phyloP scores from a whole-genome alignment of 352 stramenopile species.

The Lagenidium giganteum region DNA sequence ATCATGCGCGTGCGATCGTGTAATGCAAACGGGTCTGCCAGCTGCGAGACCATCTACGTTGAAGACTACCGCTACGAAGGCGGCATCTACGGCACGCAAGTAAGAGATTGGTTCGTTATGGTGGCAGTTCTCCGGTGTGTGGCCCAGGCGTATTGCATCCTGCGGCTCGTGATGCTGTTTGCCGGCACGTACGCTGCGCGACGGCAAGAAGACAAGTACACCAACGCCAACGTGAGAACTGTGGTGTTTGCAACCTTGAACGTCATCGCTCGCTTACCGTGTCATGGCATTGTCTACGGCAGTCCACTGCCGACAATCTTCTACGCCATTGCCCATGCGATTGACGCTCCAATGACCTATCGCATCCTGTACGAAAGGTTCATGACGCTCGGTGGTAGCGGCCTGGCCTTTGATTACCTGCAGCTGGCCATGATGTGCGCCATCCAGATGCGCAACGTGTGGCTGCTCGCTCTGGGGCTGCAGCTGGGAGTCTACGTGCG shows the following conservation, averaged over 20 bases:
- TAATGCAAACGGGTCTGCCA: too few relatives aligned
- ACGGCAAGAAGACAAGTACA: too few relatives aligned
- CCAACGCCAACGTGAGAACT: too few relatives aligned
- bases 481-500: too few relatives aligned
- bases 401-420: conserved; percentile 17
- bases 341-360: conserved; percentile 38
- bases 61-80: conserved; percentile 42
- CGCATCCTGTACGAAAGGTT: conserved; percentile 23
- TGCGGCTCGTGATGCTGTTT: conserved; percentile 24
- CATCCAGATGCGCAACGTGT: conserved; percentile 45
- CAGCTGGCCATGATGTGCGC: conserved; percentile 24
- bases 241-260: too few relatives aligned
- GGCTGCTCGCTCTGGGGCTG: too few relatives aligned
- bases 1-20: too few relatives aligned
- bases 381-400: conserved; percentile 19
- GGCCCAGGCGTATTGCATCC: conserved; percentile 34
- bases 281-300: conserved; percentile 45
- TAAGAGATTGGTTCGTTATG: conserved; percentile 22
- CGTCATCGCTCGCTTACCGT: too few relatives aligned
- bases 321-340: conserved; percentile 38
- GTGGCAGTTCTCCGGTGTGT: conserved; percentile 19
- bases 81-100: conserved; percentile 15
- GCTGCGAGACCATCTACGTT: conserved; percentile 29
- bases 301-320: conserved; percentile 32
- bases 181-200: conserved; percentile 18